Conservation (phyloP, 768 basidiomycete genomes). For the Lactarius vividus region DNA sequence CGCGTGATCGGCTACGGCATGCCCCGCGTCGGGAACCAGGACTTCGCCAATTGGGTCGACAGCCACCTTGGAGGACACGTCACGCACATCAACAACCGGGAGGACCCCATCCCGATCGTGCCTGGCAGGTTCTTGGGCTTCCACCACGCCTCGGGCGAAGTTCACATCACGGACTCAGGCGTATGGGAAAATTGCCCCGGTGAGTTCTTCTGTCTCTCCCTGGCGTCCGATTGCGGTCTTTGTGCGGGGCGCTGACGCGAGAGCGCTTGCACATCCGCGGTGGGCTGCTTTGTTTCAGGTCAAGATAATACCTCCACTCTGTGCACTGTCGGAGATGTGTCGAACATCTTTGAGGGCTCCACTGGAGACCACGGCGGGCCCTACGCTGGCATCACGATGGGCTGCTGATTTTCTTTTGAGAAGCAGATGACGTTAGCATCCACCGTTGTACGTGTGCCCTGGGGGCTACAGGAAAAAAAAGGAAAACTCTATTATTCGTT, state of each 20-base stretch:
- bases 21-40: constrained; percentile 31
- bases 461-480: too few species aligned
- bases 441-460: too few species aligned
- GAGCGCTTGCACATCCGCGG: too few species aligned
- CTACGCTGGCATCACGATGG: constrained; percentile 25
- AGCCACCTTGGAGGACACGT: constrained; percentile 50
- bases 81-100: constrained; percentile 54
- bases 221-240: too few species aligned
- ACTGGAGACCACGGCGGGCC: constrained; percentile 21
- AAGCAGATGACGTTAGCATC: not conserved
- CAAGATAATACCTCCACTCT: constrained; percentile 55
- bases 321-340: constrained; percentile 54
- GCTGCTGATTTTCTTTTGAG: constrained; percentile 16
- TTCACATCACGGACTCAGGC: constrained; percentile 41
- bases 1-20: constrained; percentile 29
- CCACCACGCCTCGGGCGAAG: constrained; percentile 43
- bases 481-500: not conserved
- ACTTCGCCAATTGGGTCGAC: constrained; percentile 19
- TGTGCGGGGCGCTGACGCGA: not conserved
- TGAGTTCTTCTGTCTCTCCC: not conserved
- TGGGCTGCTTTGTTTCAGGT: constrained; percentile 35
- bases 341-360: constrained; percentile 46
- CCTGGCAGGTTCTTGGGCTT: constrained; percentile 43
- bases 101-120: constrained; percentile 42
- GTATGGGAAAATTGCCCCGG: constrained; percentile 40